These are phyloP conservation scores for Malbranchea zuffiana DNA, from an alignment of 2,329 filamentous ascomycete genomes.

Conservation along the genomic window DNA sequence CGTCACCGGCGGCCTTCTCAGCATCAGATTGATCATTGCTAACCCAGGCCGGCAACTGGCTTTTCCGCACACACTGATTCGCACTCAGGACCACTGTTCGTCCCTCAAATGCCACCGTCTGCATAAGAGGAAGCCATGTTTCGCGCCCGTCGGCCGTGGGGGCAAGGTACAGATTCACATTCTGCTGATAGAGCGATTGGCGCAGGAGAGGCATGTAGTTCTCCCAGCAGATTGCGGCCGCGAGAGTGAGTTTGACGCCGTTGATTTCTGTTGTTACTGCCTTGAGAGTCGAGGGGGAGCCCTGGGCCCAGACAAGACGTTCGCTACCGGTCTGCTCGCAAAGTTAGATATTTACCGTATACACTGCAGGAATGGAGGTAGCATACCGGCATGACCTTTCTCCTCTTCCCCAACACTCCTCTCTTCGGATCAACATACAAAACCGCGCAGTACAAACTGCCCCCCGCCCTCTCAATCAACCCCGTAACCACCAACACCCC, in stretches of 20 bases:
- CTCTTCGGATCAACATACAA: constrained; percentile 68
- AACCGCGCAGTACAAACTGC: constrained; percentile 71
- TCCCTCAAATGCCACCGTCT: constrained; percentile 69
- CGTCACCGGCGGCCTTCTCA: constrained; percentile 10
- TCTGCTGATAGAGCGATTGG: constrained; percentile 75
- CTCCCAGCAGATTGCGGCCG: constrained; percentile 89
- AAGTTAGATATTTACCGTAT: neutral
- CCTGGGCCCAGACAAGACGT: constrained; percentile 80
- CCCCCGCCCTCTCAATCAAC: constrained; percentile 66
- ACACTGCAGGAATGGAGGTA: neutral
- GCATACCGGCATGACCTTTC: constrained; percentile 81
- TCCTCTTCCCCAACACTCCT: constrained; percentile 69
- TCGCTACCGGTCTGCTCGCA: constrained; percentile 58
- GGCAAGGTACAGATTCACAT: constrained; percentile 82
- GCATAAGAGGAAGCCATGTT: constrained; percentile 72
- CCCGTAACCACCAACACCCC: constrained; percentile 75
- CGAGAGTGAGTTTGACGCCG: constrained; percentile 68
- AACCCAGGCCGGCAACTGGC: constrained; percentile 50
- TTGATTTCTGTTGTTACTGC: constrained; percentile 71
- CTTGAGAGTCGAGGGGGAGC: constrained; percentile 63
- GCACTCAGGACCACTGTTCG: constrained; percentile 75
- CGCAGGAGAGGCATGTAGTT: constrained; percentile 89
- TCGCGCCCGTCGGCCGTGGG: constrained; percentile 79
- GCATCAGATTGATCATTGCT: neutral
- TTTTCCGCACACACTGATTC: constrained; percentile 64